Evolutionary conservation across 768 basidiomycete genomes (phyloP), one percentile per base, ranked within the genome.

Genomic region (Gloeophyllum trabeum): DNA sequence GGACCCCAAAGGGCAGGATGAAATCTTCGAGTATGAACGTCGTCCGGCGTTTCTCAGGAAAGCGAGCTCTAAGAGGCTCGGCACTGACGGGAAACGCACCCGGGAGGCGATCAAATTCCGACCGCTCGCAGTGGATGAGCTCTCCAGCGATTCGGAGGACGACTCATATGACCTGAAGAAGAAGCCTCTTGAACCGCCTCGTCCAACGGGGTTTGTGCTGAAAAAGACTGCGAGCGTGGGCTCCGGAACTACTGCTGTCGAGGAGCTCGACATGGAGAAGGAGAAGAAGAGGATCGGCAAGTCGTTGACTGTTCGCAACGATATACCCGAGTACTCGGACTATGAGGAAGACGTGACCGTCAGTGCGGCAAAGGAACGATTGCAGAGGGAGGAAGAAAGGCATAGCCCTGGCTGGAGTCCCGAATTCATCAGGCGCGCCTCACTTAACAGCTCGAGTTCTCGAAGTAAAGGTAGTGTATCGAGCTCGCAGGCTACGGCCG

Each of bases 371-470:
- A n/a, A n/a, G n/a, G n/a, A n/a, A n/a, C n/a, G n/a, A n/a, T n/a
- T n/a, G n/a, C 19, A 38, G 2, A 28, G 40, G 18, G 35, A 35
- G 3, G 24, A 28, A 30, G 24, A 44, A n/a, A 47, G 51, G 16
- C 46, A 61, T 40, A 48, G 35, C 21, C 52, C 55, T 0, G 56
- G 54, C 7, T 77, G 75, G 75, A 66, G 59, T 16, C 76, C 76
- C 1, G 69, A 53, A 0, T 78, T 78, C 52, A 54, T 75, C 43
- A 56, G 62, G 32, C 66, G 68, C 5, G 28, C 10, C 10, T 32
- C 28, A 32, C 10, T 10, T 10, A 32, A 32, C 16, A 32, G 28
- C 16, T 10, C 10, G 10, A 32, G 28, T 32, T 10, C 10, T 32
- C 10, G 28, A 32, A 16, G 28, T 32, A 10, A 32, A 32, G 28